Base-by-base conservation (phyloP, 371 early-diverging fungal species). In the Lichtheimia hyalospora region DNA sequence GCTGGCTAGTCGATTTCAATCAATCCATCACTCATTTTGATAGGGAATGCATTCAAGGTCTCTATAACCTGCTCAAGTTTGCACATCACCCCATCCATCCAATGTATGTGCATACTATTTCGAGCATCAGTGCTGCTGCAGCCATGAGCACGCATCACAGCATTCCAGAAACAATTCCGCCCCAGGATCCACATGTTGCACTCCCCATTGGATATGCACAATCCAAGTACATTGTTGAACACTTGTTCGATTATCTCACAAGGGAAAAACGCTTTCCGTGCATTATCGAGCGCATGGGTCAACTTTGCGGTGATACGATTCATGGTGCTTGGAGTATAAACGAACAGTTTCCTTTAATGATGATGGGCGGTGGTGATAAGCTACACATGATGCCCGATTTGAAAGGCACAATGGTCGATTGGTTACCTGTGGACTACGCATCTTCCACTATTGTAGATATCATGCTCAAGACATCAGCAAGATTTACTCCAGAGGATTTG, bases 131-230 rank as follows among this genome's bases (percentile, higher is more conserved):
- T 15, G 46, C 58, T 6, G 41, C 39, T 10, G 51, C 42, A 54
- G 34, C 34, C 2, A 60, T 44, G 41, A 55, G 60, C 5, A 10
- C 0, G 34, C 10, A 46, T 8, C 78, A 77, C 25, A 49, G 52
- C 3, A 62, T 61, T 8, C 25, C 52, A 14, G 81, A 81, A 39
- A 48, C 57, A 2, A 61, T 61, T 13, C 27, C 73, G 1, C 70
- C 67, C 16, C 27, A 70, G 5, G 66, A 76, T 42, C 50, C 71
- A 23, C 58, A 57, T 44, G 64, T 67, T 7, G 41, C 68, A 12
- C 65, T 71, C 61, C 65, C 74, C 7, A 73, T 73, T 59, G 81
- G 81, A 1, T 81, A 77, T 50, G 69, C 61, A 10, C 74, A 75
- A 12, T 74, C 76, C 40, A 81, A 81, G 49, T 74, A 69, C 52